Conservation (phyloP, 2,329 filamentous ascomycete genomes). For the Thielaviopsis euricoi region DNA sequence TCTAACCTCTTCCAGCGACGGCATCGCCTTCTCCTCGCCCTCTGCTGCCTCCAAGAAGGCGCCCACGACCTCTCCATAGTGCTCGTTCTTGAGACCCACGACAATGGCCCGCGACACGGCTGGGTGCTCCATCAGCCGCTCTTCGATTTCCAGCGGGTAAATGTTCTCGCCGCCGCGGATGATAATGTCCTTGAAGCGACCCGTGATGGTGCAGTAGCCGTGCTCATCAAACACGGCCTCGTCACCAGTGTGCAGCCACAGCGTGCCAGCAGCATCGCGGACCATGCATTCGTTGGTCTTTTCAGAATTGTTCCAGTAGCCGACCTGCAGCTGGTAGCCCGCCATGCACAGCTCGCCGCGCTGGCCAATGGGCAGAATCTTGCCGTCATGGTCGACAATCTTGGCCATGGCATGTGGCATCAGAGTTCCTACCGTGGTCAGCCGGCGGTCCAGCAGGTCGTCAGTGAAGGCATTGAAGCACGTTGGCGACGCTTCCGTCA, state of each 20-base stretch:
- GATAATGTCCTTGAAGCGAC: constrained; percentile 65
- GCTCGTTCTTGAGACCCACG: constrained; percentile 50
- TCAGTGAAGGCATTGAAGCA: constrained; percentile 68
- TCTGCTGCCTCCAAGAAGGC: constrained; percentile 38
- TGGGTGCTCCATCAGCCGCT: constrained; percentile 49
- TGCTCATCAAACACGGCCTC: constrained; percentile 50
- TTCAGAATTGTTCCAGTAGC: constrained; percentile 52
- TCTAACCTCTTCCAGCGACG: constrained; percentile 36
- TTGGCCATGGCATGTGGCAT: constrained; percentile 65
- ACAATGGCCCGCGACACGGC: constrained; percentile 48
- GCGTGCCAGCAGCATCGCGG: constrained; percentile 32
- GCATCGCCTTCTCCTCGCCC: constrained; percentile 17
- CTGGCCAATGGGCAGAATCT: constrained; percentile 48
- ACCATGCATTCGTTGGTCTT: constrained; percentile 51
- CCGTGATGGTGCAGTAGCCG: constrained; percentile 58
- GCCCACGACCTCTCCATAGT: constrained; percentile 58
- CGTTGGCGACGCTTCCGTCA: constrained; percentile 65
- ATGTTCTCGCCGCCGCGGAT: constrained; percentile 61
- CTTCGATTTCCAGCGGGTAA: constrained; percentile 62
- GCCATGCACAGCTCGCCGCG: constrained; percentile 62
- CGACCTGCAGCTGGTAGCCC: constrained; percentile 58
- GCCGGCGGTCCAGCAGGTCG: constrained; percentile 47
- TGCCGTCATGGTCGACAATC: constrained; percentile 52
- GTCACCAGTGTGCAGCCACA: constrained; percentile 55
- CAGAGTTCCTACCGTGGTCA: constrained; percentile 59